These are phyloP conservation scores for Fusarium proliferatum DNA, from an alignment of 2,329 filamentous ascomycete genomes.

Conservation along the genomic window DNA sequence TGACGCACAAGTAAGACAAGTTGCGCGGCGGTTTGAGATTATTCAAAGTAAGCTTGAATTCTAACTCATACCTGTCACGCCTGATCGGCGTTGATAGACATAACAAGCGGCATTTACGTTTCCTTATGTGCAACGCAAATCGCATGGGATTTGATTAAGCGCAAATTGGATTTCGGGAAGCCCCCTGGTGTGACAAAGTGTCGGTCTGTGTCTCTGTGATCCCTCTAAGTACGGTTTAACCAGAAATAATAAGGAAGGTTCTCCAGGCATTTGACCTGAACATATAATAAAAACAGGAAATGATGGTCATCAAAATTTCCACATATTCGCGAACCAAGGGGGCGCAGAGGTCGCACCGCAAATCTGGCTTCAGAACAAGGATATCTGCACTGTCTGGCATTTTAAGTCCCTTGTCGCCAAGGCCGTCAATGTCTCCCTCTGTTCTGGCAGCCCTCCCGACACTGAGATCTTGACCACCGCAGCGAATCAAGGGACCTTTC, in stretches of 20 bases:
- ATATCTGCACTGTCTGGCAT: slow-evolving; percentile 25
- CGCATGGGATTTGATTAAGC: slow-evolving; percentile 28
- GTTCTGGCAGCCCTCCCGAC: slow-evolving; percentile 16
- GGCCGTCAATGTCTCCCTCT: slow-evolving; percentile 33
- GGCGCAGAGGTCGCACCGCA: slow-evolving; percentile 19
- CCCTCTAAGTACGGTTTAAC: not conserved
- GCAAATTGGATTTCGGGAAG: slow-evolving; percentile 20
- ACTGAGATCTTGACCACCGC: slow-evolving; percentile 37
- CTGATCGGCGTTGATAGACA: slow-evolving; percentile 37
- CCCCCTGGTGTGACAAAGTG: slow-evolving; percentile 20
- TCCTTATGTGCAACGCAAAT: slow-evolving; percentile 22
- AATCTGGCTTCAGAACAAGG: slow-evolving; percentile 12
- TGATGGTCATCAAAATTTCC: slow-evolving; percentile 24
- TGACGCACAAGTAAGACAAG: slow-evolving; percentile 37
- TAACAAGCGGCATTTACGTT: slow-evolving; percentile 23
- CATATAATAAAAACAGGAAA: slow-evolving; percentile 5
- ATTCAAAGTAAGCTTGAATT: slow-evolving; percentile 47
- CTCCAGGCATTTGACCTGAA: not conserved
- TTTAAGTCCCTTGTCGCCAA: slow-evolving; percentile 38
- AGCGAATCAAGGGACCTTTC: slow-evolving; percentile 33
- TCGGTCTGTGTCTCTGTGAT: slow-evolving; percentile 22
- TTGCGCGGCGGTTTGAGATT: slow-evolving; percentile 44
- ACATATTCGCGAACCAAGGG: slow-evolving; percentile 4
- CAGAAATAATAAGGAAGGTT: slow-evolving; percentile 4
- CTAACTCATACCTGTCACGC: slow-evolving; percentile 35